phyloP scores from a whole-genome alignment of 495 filamentous ascomycete genomes.

The Penicillium waksmanii region DNA sequence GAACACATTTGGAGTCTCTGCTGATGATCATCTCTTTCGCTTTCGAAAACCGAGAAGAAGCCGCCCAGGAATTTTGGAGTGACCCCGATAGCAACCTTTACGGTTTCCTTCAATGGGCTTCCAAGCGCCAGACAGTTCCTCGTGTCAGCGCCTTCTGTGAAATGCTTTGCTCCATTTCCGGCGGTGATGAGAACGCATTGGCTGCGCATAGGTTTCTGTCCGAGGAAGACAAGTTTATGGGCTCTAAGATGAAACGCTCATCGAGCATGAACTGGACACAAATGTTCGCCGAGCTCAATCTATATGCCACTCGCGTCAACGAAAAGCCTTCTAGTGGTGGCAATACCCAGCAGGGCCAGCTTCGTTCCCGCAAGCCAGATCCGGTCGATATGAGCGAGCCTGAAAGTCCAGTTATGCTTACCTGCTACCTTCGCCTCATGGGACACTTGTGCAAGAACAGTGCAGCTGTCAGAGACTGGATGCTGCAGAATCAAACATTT shows the following conservation, averaged over 20 bases:
- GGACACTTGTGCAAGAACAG: slow-evolving; percentile 75
- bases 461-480: slow-evolving; percentile 64
- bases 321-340: slow-evolving; percentile 56
- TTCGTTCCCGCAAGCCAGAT: slow-evolving; percentile 65
- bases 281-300: slow-evolving; percentile 86
- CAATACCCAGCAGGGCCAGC: slow-evolving; percentile 54
- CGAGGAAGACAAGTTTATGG: slow-evolving; percentile 76
- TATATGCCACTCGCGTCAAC: slow-evolving; percentile 69
- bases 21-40: slow-evolving; percentile 88
- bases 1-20: slow-evolving; percentile 87
- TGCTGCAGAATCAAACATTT: slow-evolving; percentile 65
- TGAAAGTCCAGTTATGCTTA: slow-evolving; percentile 88
- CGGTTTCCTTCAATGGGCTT: slow-evolving; percentile 95
- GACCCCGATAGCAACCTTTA: slow-evolving; percentile 87
- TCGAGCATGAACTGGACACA: slow-evolving; percentile 86
- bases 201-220: slow-evolving; percentile 85
- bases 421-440: slow-evolving; percentile 87
- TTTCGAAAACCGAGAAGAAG: slow-evolving; percentile 81
- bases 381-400: slow-evolving; percentile 73
- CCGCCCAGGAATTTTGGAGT: slow-evolving; percentile 84
- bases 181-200: slow-evolving; percentile 75
- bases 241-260: slow-evolving; percentile 75
- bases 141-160: slow-evolving; percentile 95
- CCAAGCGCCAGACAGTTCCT: slow-evolving; percentile 86
- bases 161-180: slow-evolving; percentile 84